Evolutionary conservation across 352 stramenopile species (phyloP), one percentile per base, ranked within the genome.

Genomic region (Phytophthora uliginosa): DNA sequence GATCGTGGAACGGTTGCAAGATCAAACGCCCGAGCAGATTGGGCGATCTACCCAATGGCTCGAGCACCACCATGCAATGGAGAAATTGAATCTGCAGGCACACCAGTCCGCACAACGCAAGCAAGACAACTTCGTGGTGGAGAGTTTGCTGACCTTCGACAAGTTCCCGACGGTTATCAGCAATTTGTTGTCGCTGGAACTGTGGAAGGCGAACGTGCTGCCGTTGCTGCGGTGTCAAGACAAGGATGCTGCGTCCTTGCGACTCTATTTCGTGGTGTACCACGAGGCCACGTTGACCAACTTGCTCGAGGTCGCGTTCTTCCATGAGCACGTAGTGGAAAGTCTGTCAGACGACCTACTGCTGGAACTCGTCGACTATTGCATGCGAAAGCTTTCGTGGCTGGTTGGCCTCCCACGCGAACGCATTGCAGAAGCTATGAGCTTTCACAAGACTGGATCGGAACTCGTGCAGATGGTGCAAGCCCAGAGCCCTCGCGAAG

Each of bases 341-440:
- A 91, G 84, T 33, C 62, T 95, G 55, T 83, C 93, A n/a, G 94
- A 97, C 34, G 88, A 98, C 47, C 74, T 92, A 24, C 75, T 98
- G 48, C 63, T 99, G n/a, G 96, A 99, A 58, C 73, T 99, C 6
- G 67, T 98, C n/a, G 96, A 99, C 84, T 98, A 98, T 67, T 97
- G 86, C 62, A 87, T 94, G 70, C 87, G 96, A 26, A 98, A 98
- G 75, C 59, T 99, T 52, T 89, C 89, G 62, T 92, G 91, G 83
- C 76, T 98, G 5, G 85, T 95, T 53, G 68, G 79, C 0, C 67
- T 94, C 8, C 85, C 89, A 26, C 88, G 86, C 9, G 74, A 88
- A 15, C 73, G 76, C 10, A 89, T 96, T 63, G 73, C 71, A 4
- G 70, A 76, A 7, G 74, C 76, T 45, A 96, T 86, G 24, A 85